Evolutionary conservation across 148 eudicot species (phyloP).

Genomic region (Arctostaphylos glauca): DNA sequence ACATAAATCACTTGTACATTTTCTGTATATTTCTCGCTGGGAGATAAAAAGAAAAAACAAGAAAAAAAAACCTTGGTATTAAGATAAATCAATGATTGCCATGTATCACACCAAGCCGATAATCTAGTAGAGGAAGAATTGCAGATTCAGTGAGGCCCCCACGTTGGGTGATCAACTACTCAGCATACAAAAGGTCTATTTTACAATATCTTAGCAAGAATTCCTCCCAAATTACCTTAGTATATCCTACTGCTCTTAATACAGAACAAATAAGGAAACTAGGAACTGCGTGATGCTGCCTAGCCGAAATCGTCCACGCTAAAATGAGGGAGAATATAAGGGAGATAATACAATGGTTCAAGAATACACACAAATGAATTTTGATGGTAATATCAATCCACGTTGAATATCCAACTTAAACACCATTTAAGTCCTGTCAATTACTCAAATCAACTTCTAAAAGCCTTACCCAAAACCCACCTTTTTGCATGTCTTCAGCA

Average conservation of each 20-base stretch:
- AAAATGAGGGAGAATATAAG: too few species aligned
- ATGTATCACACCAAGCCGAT: background rate
- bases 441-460: background rate
- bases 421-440: background rate
- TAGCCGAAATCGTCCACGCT: too few species aligned
- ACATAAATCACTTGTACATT: background rate
- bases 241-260: background rate
- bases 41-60: background rate
- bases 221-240: background rate
- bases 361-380: background rate
- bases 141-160: background rate
- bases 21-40: too few species aligned
- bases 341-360: background rate
- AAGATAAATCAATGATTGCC: background rate
- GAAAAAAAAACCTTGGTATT: background rate
- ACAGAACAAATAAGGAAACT: too few species aligned
- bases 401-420: background rate
- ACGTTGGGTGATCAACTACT: background rate
- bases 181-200: background rate
- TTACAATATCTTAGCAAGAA: background rate
- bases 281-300: too few species aligned
- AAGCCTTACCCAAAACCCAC: background rate
- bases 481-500: background rate
- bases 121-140: background rate
- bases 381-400: too few species aligned